Base-by-base conservation (phyloP, 306 rosid species). In the Cicer yamashitae region DNA sequence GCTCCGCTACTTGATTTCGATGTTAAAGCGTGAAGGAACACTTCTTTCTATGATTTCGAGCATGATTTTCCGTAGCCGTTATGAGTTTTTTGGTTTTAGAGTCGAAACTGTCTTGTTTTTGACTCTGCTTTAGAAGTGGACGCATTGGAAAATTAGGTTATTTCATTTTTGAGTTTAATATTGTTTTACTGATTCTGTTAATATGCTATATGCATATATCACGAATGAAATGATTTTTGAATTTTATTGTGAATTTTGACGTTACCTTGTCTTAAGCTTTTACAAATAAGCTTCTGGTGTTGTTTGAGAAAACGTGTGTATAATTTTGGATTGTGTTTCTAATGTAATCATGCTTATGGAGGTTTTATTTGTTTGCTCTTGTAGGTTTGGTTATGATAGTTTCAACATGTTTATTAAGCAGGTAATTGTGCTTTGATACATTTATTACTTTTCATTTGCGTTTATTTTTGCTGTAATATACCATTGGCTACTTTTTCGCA, bases 361-460 rank as follows among this genome's bases (percentile, higher is more conserved):
- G 8, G 47, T 51, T 63, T 58, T 58, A 5, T 71, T 69, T 46
- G 7, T 59, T 71, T 47, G 54, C 34, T 83, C 48, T 9, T 80
- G 25, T 77, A 86, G 83, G 86, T 81, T 77, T 65, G 80, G 75
- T 79, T 77, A 81, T 63, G 81, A 76, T 4, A 56, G 63, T 70
- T 84, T 84, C 90, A 89, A 78, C 80, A 94, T 94, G 99, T 82
- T 90, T 46, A 94, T 94, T 74, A 94, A 94, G 81, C 99, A 90
- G 99, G 99, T 94, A 72, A 81, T 76, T 81, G 43, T 37, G 3
- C 10, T 62, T 41, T 17, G 54, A 68, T 66, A 11, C 20, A 12
- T 67, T 58, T 38, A 7, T 74, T 25, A 13, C 11, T 53, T 30
- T 38, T 71, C 48, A 7, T 1, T 20, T 75, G 17, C 14, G 46